Conservation (phyloP, 2,329 filamentous ascomycete genomes). For the Aspergillus clavatus region DNA sequence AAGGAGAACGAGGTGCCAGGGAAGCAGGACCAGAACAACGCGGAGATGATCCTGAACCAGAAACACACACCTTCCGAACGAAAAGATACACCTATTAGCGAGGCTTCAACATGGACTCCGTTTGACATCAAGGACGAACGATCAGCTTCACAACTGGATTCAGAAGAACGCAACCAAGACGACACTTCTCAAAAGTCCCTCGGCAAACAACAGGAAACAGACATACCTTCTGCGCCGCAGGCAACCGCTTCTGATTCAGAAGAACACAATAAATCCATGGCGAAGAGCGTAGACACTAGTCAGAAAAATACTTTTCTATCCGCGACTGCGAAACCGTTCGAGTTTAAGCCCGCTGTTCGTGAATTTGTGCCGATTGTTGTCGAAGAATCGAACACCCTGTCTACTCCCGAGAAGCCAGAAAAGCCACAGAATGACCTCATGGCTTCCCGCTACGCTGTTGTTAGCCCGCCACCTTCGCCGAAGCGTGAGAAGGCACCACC, state of each 20-base stretch:
- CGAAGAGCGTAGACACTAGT: slow-evolving; percentile 19
- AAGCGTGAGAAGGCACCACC: slow-evolving; percentile 13
- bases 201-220: slow-evolving; percentile 11
- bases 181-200: slow-evolving; percentile 8
- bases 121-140: slow-evolving; percentile 54
- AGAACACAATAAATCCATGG: slow-evolving; percentile 12
- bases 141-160: slow-evolving; percentile 45
- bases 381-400: slow-evolving; percentile 8
- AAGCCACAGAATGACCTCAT: slow-evolving; percentile 26
- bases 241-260: slow-evolving; percentile 5
- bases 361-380: slow-evolving; percentile 23
- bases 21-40: slow-evolving; percentile 33
- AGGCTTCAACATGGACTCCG: slow-evolving; percentile 51
- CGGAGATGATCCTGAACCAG: slow-evolving; percentile 35
- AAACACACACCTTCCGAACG: slow-evolving; percentile 34
- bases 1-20: slow-evolving; percentile 36
- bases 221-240: slow-evolving; percentile 7
- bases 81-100: slow-evolving; percentile 29
- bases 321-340: slow-evolving; percentile 66
- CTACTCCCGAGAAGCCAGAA: slow-evolving; percentile 15
- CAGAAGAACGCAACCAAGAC: slow-evolving; percentile 17
- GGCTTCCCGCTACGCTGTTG: slow-evolving; percentile 33
- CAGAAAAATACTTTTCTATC: slow-evolving; percentile 57
- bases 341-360: slow-evolving; percentile 38
- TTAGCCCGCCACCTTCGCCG: slow-evolving; percentile 22